Conservation (phyloP, 768 basidiomycete genomes). For the Pleurotus eryngii region DNA sequence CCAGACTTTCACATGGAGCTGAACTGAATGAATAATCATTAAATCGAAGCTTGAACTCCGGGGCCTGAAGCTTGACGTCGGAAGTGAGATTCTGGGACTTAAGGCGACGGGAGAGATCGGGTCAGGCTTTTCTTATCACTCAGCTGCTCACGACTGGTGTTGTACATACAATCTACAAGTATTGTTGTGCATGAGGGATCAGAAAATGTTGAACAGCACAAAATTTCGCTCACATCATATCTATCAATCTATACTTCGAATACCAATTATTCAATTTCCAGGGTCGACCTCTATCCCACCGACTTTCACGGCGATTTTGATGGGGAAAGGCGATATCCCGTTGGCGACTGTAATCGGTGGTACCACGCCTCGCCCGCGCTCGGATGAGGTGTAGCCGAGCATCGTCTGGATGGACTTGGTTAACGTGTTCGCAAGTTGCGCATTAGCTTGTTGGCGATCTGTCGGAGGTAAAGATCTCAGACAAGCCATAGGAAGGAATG, state of each 20-base stretch:
- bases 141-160: too few species aligned
- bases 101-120: too few species aligned
- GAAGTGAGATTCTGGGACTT: too few species aligned
- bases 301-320: conserved; percentile 64
- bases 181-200: neutral
- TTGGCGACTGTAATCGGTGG: conserved; percentile 76
- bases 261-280: neutral
- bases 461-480: conserved; percentile 11
- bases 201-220: neutral
- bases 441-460: conserved; percentile 50
- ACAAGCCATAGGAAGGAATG: neutral
- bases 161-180: too few species aligned
- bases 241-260: neutral
- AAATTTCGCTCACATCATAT: neutral
- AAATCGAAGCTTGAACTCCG: too few species aligned
- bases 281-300: conserved; percentile 58
- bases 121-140: too few species aligned
- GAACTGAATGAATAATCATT: too few species aligned
- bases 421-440: conserved; percentile 57
- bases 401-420: conserved; percentile 68
- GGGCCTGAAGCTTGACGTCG: too few species aligned
- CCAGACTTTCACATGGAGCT: too few species aligned
- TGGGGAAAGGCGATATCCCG: conserved; percentile 80
- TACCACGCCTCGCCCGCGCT: conserved; percentile 68
- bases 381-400: conserved; percentile 76